Evolutionary conservation across 108 stramenopile genomes (phyloP), one percentile per base, ranked within the genome.

Genomic region (Skeletonema menzelii): DNA sequence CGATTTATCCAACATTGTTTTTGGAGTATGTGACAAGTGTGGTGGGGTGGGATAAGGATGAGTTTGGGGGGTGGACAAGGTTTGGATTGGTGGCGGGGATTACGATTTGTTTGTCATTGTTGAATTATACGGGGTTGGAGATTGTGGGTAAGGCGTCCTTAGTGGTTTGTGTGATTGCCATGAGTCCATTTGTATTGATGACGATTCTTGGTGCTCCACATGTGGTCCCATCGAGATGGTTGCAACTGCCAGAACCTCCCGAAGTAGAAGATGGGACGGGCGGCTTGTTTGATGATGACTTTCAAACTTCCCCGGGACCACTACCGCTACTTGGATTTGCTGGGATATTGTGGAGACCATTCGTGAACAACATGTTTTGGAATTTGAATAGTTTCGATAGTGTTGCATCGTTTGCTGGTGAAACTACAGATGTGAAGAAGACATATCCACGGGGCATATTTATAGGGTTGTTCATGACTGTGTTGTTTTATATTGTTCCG

Each of bases 341-440:
- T n/a, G 95, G 91, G 20, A 85, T 98, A 63, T 28, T 91, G 3
- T 97, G 96, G 96, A 59, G 94, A 53, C 89, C 93, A 4, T 95
- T 87, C 42, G 74, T 98, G 58, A 98, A 98, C 79, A 95, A 97
- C 69, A 69, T 98, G 35, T 98, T 96, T 65, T 98, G 98, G 98
- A 96, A 98, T 67, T 73, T 96, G 27, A 98, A 97, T 66, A 87
- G 86, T 53, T 98, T 97, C 64, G 97, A 98, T 65, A 63, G 59
- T 24, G 97, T 89, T 4, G 93, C 89, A 8, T 83, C 79, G 19
- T 96, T 97, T 72, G 91, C 95, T 10, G 95, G 85, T 3, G 96
- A 97, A 63, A 91, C 96, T 6, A 74, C 94, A 5, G 80, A 91
- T 65, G 90, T 93, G 2, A 91, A 75, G 10, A 76, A 69, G 11